Base-by-base conservation (phyloP, 805 yeast genomes). In the Kazachstania taianensis region DNA sequence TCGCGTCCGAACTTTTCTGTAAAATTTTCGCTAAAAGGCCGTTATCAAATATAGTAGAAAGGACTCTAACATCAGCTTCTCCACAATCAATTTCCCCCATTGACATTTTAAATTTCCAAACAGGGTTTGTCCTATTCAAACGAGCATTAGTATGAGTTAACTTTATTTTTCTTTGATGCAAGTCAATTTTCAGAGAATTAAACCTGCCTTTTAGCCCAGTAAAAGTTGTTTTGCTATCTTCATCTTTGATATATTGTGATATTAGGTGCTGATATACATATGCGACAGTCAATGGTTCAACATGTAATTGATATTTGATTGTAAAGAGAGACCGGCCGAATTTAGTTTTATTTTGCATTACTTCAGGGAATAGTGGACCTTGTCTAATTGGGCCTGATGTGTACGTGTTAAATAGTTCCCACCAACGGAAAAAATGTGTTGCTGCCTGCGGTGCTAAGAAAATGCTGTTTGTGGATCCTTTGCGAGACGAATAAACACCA, bases 371-470 rank as follows among this genome's bases (percentile, higher is more conserved):
- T 24, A 87, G 53, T 1, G 66, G 59, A 0, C 96, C 96, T 32
- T 70, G 67, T 36, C 89, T 66, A 17, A 84, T 67, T 0, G 96
- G 95, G 9, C 89, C 69, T 35, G 85, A 75, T 45, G 81, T 67
- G 39, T 76, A 77, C n/a, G 86, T 76, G 25, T 74, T 69, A 55
- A 86, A 86, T 41, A 81, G 65, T 24, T 63, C 59, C 94, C 94
- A 85, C 96, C 96, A 87, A 8, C 57, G 57, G 43, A 73, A 67
- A 57, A 86, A 85, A 44, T 80, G 89, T 1, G 62, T 47, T 41
- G 84, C 65, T 0, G 77, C 66, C n/a, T 67, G 65, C 1, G 94
- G 94, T 2, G 85, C 71, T 35, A 86, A 57, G 51, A 85, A 84
- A 4, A 79, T 67, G 5, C 83, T 65, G 52, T 85, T 86, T 39